Percentiles rank a stretch among this genome's conserved stretches.
phyloP scores from a whole-genome alignment of 257 asterid species.

The Craterostigma plantagineum region DNA sequence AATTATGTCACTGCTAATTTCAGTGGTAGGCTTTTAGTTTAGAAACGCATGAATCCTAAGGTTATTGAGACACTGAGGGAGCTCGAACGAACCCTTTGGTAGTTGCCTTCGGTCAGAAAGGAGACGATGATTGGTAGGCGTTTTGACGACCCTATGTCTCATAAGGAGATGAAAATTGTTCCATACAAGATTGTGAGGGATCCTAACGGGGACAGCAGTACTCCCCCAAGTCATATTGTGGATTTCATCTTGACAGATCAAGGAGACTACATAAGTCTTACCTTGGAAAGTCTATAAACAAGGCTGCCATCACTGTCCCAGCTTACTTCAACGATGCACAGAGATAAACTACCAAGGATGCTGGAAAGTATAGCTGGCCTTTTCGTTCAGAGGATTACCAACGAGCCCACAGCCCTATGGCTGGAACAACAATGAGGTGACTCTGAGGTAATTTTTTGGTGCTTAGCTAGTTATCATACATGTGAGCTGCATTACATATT shows the following conservation, averaged over 20 bases:
- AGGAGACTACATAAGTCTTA: constrained; percentile 55
- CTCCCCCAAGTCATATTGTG: constrained; percentile 56
- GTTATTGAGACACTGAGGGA: constrained; percentile 64
- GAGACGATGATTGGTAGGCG: constrained; percentile 54
- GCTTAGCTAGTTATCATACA: no score
- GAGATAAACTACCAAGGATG: constrained; percentile 59
- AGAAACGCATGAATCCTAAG: constrained; percentile 51
- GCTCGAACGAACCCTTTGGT: constrained; percentile 70
- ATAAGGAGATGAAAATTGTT: constrained; percentile 65
- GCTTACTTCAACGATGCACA: constrained; percentile 64
- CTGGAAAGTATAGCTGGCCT: constrained; percentile 59
- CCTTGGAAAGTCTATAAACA: constrained; percentile 45
- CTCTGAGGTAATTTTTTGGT: constrained; percentile 38
- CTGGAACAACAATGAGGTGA: constrained; percentile 52
- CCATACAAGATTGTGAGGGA: constrained; percentile 48
- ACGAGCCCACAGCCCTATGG: constrained; percentile 74
- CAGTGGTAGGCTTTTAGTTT: no score
- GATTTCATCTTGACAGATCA: constrained; percentile 58
- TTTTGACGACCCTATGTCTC: constrained; percentile 51
- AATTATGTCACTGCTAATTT: background rate
- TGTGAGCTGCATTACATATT: background rate
- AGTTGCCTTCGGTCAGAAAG: constrained; percentile 58
- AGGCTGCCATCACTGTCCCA: constrained; percentile 58
- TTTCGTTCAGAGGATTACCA: constrained; percentile 50
- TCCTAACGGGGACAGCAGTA: constrained; percentile 58